phyloP scores from a whole-genome alignment of 225 moss, liverwort and hornwort species.

The Climacium dendroides region DNA sequence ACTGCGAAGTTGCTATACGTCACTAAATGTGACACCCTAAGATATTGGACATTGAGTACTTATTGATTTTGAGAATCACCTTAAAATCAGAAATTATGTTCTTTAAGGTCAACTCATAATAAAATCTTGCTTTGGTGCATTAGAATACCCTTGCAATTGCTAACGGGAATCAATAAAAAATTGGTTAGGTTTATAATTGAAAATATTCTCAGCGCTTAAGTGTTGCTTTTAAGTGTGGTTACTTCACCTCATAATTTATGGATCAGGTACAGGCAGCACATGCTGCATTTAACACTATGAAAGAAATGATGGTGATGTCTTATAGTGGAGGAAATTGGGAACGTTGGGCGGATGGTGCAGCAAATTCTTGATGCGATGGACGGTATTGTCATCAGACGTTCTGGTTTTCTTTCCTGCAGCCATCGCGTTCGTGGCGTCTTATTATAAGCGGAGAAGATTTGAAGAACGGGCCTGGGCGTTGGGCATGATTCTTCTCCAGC shows the following conservation, averaged over 20 bases:
- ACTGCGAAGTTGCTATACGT: neutral
- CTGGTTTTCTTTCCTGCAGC: constrained; percentile 99
- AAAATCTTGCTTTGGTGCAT: neutral
- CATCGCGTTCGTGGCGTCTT: constrained; percentile 54
- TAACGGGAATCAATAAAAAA: neutral
- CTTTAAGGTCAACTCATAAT: neutral
- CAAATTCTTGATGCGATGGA: constrained; percentile 99
- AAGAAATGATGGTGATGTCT: neutral
- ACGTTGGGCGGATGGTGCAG: constrained; percentile 81
- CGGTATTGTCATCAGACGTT: constrained; percentile 89
- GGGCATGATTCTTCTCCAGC: constrained; percentile 78
- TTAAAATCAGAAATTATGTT: neutral
- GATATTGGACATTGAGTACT: neutral
- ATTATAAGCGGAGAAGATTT: constrained; percentile 30
- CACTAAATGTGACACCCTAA: neutral
- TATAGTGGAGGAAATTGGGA: constrained; percentile 20
- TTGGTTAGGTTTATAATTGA: neutral
- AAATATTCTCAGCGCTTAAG: neutral
- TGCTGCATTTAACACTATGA: neutral
- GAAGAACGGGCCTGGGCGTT: constrained; percentile 66
- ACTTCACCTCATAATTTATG: neutral
- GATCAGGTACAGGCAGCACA: neutral
- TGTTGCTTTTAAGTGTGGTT: neutral
- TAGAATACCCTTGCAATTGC: neutral
- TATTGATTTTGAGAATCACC: neutral